Conservation (phyloP, 805 yeast genomes). For the Saturnispora hagleri region DNA sequence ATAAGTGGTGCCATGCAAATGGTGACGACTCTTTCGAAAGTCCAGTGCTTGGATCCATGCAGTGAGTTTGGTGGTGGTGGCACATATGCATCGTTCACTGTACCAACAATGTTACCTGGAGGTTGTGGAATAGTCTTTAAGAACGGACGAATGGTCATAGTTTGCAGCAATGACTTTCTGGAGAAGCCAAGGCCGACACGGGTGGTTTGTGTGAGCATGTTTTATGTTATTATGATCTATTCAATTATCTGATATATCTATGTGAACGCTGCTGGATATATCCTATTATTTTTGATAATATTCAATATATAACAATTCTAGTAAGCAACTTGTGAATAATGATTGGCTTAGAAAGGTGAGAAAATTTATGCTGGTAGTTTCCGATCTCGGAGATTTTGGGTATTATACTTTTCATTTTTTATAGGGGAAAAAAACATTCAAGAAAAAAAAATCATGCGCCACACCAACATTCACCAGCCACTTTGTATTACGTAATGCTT, state of each 20-base stretch:
- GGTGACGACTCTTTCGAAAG: conserved; percentile 54
- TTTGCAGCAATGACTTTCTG: conserved; percentile 9
- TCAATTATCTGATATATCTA: too few species aligned
- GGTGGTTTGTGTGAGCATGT: conserved; percentile 14
- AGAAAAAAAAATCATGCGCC: background rate
- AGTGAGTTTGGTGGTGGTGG: conserved; percentile 45
- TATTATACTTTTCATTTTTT: background rate
- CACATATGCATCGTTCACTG: conserved; percentile 63
- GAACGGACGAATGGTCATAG: conserved; percentile 14
- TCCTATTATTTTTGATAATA: background rate
- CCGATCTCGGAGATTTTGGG: conserved; percentile 8
- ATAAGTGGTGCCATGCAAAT: conserved; percentile 56
- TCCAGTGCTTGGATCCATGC: conserved; percentile 72
- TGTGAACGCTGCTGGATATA: too few species aligned
- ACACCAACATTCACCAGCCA: background rate
- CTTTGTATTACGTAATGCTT: background rate
- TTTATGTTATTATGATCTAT: background rate
- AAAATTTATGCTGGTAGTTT: background rate
- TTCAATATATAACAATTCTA: background rate
- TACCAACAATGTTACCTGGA: conserved; percentile 63
- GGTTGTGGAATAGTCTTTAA: conserved; percentile 43
- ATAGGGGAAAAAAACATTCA: background rate
- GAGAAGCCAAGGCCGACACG: conserved; percentile 21
- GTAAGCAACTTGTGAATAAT: background rate
- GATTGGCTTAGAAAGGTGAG: background rate